Evolutionary conservation across 139 green algal species (phyloP).

Genomic region (Tetradesmus obliquus): DNA sequence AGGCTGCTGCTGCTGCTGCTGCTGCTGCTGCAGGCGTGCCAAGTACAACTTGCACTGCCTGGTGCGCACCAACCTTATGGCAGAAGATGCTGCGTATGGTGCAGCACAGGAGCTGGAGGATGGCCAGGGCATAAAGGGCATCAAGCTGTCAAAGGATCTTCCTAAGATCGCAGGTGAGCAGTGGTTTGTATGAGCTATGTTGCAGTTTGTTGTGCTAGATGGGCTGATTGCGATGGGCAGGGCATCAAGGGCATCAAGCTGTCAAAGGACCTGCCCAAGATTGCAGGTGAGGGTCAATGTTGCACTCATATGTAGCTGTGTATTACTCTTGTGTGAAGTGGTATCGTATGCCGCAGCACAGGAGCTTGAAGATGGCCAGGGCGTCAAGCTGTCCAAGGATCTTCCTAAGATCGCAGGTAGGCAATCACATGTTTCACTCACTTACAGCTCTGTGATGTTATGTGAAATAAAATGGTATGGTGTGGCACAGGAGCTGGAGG

Average conservation of each 20-base stretch:
- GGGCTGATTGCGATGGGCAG: no score
- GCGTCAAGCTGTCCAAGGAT: no score
- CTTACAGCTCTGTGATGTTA: no score
- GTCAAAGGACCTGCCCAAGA: constrained; percentile 69
- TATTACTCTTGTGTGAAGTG: no score
- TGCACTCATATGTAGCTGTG: no score
- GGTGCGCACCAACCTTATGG: constrained; percentile 89
- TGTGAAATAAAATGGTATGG: not conserved
- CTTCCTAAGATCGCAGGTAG: no score
- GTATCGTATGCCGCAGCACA: no score
- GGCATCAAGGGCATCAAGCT: constrained; percentile 70
- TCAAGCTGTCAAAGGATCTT: constrained; percentile 64
- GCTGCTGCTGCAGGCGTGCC: constrained; percentile 22
- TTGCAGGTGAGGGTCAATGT: constrained; percentile 61
- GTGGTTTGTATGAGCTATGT: no score
- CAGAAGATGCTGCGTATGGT: constrained; percentile 68
- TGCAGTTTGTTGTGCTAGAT: no score
- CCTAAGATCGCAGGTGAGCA: constrained; percentile 68
- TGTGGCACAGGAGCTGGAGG: constrained; percentile 74
- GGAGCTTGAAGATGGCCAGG: no score
- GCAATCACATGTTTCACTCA: no score
- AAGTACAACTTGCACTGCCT: constrained; percentile 68
- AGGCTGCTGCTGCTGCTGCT: no score
- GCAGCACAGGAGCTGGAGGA: constrained; percentile 80
- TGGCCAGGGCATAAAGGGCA: not conserved